Conservation (phyloP, 2,329 filamentous ascomycete genomes). For the Ambrosiella xylebori region DNA sequence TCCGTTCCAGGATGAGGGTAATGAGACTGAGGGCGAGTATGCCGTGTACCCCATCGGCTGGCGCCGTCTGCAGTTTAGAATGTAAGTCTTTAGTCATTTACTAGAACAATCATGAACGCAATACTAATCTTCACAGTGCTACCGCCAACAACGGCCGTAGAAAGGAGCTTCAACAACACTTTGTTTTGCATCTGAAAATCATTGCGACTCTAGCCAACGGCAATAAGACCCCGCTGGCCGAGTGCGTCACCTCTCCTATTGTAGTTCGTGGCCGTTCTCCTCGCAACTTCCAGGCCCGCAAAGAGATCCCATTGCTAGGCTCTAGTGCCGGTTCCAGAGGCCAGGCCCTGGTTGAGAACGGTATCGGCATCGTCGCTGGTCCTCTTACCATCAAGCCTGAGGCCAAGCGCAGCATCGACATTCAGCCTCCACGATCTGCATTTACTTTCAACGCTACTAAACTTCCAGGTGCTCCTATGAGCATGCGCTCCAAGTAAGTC, state of each 20-base stretch:
- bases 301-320: constrained; percentile 75
- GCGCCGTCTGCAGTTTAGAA: constrained; percentile 84
- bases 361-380: constrained; percentile 41
- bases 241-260: constrained; percentile 75
- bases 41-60: constrained; percentile 86
- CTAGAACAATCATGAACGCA: not conserved
- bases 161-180: constrained; percentile 93
- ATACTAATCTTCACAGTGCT: constrained; percentile 36
- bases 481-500: constrained; percentile 42
- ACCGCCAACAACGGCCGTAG: constrained; percentile 91
- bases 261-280: constrained; percentile 88
- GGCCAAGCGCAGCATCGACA: constrained; percentile 33
- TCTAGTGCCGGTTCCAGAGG: constrained; percentile 61
- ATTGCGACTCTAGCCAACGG: constrained; percentile 70
- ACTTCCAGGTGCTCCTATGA: constrained; percentile 34
- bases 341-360: constrained; percentile 52
- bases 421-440: constrained; percentile 37
- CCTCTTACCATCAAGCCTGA: constrained; percentile 38
- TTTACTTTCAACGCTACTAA: constrained; percentile 44
- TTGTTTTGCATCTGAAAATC: constrained; percentile 75
- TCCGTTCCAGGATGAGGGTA: constrained; percentile 43
- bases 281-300: constrained; percentile 83
- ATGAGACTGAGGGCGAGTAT: constrained; percentile 55
- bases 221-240: constrained; percentile 63
- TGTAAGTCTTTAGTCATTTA: constrained; percentile 27